Evolutionary conservation across 2,329 filamentous ascomycete genomes (phyloP).

Genomic region (Pseudovirgaria hyperparasitica): DNA sequence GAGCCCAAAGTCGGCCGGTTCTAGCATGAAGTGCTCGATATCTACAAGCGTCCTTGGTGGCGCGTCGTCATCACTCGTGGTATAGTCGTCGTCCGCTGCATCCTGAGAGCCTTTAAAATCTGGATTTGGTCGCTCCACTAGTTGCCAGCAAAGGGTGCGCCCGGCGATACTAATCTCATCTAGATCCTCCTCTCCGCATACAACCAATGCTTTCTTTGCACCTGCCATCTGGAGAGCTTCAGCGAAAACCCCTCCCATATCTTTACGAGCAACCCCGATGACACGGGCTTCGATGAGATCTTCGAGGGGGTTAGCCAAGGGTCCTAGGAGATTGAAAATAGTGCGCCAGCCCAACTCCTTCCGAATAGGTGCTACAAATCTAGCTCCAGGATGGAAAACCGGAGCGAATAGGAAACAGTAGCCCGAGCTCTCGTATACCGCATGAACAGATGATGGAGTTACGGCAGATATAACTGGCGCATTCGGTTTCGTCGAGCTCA

Average conservation of each 20-base stretch:
- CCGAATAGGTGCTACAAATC: slow-evolving; percentile 72
- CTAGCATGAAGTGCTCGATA: slow-evolving; percentile 65
- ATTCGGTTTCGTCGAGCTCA: slow-evolving; percentile 60
- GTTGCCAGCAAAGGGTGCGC: slow-evolving; percentile 75
- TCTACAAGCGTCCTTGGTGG: slow-evolving; percentile 34
- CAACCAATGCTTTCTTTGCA: slow-evolving; percentile 70
- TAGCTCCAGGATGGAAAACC: slow-evolving; percentile 93
- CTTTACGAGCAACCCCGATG: slow-evolving; percentile 80
- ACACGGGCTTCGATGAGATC: slow-evolving; percentile 69
- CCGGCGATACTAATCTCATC: slow-evolving; percentile 94
- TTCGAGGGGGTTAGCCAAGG: slow-evolving; percentile 82
- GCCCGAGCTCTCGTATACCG: slow-evolving; percentile 68
- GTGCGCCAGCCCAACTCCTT: slow-evolving; percentile 86
- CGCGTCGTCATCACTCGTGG: slow-evolving; percentile 26
- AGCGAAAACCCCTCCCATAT: slow-evolving; percentile 79
- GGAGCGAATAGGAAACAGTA: slow-evolving; percentile 95
- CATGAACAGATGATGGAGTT: slow-evolving; percentile 54
- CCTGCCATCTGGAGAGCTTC: slow-evolving; percentile 69
- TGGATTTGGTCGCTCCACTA: slow-evolving; percentile 42
- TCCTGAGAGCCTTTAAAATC: slow-evolving; percentile 20
- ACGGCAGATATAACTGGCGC: slow-evolving; percentile 65
- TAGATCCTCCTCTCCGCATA: slow-evolving; percentile 88
- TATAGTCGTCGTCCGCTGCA: slow-evolving; percentile 28
- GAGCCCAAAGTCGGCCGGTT: slow-evolving; percentile 80
- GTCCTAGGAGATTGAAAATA: slow-evolving; percentile 93